phyloP scores from a whole-genome alignment of 2,329 filamentous ascomycete genomes.

The Clonostachys rosea region DNA sequence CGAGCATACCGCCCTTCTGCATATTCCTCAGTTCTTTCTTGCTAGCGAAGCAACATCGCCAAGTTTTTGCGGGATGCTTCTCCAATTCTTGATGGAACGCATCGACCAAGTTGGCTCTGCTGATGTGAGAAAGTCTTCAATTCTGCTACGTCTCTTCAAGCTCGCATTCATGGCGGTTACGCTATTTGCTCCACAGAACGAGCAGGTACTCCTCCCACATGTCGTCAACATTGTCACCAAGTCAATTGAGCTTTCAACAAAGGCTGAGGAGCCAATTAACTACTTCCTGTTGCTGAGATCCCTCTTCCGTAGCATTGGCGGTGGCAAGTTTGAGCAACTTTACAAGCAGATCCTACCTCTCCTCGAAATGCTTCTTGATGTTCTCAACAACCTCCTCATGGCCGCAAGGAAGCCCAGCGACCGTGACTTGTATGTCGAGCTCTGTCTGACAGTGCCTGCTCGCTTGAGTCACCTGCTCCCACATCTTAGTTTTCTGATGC shows the following conservation, averaged over 20 bases:
- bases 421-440: constrained; percentile 92
- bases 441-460: constrained; percentile 93
- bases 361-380: constrained; percentile 94
- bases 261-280: constrained; percentile 96
- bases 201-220: constrained; percentile 90
- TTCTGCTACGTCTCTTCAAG: constrained; percentile 91
- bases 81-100: constrained; percentile 95
- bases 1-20: constrained; percentile 87
- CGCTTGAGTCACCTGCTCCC: constrained; percentile 90
- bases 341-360: constrained; percentile 98
- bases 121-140: constrained; percentile 88
- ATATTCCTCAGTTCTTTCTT: constrained; percentile 96
- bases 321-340: constrained; percentile 92
- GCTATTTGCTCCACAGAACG: constrained; percentile 89
- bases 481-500: constrained; percentile 94
- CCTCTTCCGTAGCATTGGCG: constrained; percentile 92
- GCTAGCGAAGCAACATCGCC: constrained; percentile 98
- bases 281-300: constrained; percentile 93
- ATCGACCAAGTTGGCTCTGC: constrained; percentile 92
- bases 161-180: constrained; percentile 99
- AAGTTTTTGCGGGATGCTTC: constrained; percentile 95
- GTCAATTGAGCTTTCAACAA: constrained; percentile 93
- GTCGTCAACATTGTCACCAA: constrained; percentile 97
- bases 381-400: constrained; percentile 89
- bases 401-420: constrained; percentile 87